Conservation (phyloP, 345 rosid genomes). For the Eucalyptus sideroxylon region DNA sequence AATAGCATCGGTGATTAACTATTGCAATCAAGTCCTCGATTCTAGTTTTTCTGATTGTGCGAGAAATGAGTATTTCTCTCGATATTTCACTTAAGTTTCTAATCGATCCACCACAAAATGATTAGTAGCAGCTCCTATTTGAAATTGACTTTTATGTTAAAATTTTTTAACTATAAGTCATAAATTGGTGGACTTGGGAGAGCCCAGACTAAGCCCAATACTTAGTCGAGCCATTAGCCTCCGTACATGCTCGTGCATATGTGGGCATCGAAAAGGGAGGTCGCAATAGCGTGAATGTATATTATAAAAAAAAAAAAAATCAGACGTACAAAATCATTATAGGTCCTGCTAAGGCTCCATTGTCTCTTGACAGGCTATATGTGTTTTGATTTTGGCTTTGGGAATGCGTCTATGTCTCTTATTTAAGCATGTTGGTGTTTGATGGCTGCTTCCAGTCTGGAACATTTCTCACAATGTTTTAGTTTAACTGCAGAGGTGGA, state of each 20-base stretch:
- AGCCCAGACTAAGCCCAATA: too few relatives aligned
- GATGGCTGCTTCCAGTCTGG: background rate
- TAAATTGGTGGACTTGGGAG: too few relatives aligned
- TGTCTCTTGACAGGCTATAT: background rate
- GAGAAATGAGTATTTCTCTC: rapidly evolving
- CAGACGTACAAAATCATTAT: background rate
- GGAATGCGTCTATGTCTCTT: background rate
- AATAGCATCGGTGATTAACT: too few relatives aligned
- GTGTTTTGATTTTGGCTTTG: background rate
- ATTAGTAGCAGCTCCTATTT: too few relatives aligned
- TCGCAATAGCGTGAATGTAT: too few relatives aligned
- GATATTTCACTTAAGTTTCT: too few relatives aligned
- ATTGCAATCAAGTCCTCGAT: rapidly evolving
- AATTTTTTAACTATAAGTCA: too few relatives aligned
- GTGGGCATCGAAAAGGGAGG: too few relatives aligned
- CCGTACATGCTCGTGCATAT: rapidly evolving
- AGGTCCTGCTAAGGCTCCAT: background rate
- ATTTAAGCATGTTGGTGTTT: background rate
- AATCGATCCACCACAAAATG: rapidly evolving
- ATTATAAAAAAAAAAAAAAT: too few relatives aligned
- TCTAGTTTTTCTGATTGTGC: rapidly evolving
- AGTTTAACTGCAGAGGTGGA: background rate
- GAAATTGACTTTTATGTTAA: too few relatives aligned
- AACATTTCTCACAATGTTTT: background rate
- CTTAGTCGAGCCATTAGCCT: too few relatives aligned